These are phyloP conservation scores for Tuctoria greenei DNA, from an alignment of 176 grass and related monocot species.

Conservation along the genomic window DNA sequence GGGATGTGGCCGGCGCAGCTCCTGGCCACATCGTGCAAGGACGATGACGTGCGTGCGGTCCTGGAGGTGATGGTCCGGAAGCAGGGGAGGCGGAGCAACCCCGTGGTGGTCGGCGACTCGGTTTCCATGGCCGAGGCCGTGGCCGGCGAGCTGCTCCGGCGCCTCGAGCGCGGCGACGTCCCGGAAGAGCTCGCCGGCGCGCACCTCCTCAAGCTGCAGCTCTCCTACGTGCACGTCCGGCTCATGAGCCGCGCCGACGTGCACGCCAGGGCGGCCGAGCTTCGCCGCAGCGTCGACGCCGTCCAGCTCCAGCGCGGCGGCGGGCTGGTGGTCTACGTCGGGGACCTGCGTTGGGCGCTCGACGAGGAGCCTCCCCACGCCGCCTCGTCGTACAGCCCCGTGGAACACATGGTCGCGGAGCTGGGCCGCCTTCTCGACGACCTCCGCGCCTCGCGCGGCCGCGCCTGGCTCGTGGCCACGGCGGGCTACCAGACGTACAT, in stretches of 20 bases:
- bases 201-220: slow-evolving; percentile 65
- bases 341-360: slow-evolving; percentile 75
- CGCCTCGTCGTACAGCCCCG: slow-evolving; percentile 44
- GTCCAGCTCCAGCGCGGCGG: slow-evolving; percentile 25
- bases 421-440: slow-evolving; percentile 53
- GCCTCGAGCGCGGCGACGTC: slow-evolving; percentile 70
- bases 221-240: slow-evolving; percentile 80
- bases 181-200: slow-evolving; percentile 60
- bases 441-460: slow-evolving; percentile 30
- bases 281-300: slow-evolving; percentile 60
- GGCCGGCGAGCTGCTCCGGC: slow-evolving; percentile 52
- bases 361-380: slow-evolving; percentile 48
- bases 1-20: slow-evolving; percentile 63
- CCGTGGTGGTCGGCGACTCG: slow-evolving; percentile 75
- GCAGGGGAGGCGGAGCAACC: slow-evolving; percentile 49
- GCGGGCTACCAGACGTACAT: slow-evolving; percentile 87
- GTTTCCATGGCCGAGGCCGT: slow-evolving; percentile 57
- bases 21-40: slow-evolving; percentile 35
- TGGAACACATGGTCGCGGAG: slow-evolving; percentile 69
- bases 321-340: slow-evolving; percentile 65
- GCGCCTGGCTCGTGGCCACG: slow-evolving; percentile 66
- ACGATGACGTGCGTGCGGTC: slow-evolving; percentile 58
- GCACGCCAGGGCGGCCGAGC: slow-evolving; percentile 55
- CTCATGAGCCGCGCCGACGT: slow-evolving; percentile 66
- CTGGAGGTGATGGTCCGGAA: slow-evolving; percentile 68